These are phyloP conservation scores for Tetracentron sinense DNA, from an alignment of 164 flowering plant genomes.

Conservation along the genomic window DNA sequence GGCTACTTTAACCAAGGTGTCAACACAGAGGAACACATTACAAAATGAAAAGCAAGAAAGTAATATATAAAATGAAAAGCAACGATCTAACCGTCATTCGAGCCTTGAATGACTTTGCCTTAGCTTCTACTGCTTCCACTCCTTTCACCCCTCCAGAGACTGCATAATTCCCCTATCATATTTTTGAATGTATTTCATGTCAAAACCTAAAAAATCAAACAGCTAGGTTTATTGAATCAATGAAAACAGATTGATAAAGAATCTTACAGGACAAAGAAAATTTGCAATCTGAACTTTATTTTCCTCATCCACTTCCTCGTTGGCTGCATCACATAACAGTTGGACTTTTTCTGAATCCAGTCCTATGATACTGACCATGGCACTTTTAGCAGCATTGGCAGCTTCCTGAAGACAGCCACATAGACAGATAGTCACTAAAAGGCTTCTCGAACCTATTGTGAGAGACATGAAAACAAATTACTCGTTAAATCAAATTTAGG, in stretches of 20 bases:
- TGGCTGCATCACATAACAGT: conserved; percentile 90
- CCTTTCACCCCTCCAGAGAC: conserved; percentile 97
- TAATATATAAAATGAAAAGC: conserved; percentile 7
- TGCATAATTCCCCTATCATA: conserved; percentile 92
- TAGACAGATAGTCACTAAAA: background rate
- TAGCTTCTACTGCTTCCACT: conserved; percentile 94
- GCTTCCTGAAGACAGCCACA: conserved; percentile 62
- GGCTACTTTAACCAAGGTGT: too few species aligned
- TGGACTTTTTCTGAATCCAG: conserved; percentile 93
- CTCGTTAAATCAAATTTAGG: background rate
- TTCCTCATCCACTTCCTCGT: conserved; percentile 80
- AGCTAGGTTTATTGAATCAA: background rate
- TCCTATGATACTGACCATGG: conserved; percentile 95
- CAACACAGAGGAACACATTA: background rate
- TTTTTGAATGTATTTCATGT: background rate
- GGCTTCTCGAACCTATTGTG: background rate
- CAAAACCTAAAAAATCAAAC: background rate
- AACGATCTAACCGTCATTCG: conserved; percentile 99
- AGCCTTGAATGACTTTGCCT: conserved; percentile 96
- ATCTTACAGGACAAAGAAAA: conserved; percentile 84
- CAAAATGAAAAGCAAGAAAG: background rate
- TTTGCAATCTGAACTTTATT: conserved; percentile 95
- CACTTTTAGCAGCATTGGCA: conserved; percentile 91
- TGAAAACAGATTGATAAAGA: conserved; percentile 1
- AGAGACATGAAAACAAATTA: background rate